Base-by-base conservation (phyloP, 345 rosid genomes). In the Clausena lansium region DNA sequence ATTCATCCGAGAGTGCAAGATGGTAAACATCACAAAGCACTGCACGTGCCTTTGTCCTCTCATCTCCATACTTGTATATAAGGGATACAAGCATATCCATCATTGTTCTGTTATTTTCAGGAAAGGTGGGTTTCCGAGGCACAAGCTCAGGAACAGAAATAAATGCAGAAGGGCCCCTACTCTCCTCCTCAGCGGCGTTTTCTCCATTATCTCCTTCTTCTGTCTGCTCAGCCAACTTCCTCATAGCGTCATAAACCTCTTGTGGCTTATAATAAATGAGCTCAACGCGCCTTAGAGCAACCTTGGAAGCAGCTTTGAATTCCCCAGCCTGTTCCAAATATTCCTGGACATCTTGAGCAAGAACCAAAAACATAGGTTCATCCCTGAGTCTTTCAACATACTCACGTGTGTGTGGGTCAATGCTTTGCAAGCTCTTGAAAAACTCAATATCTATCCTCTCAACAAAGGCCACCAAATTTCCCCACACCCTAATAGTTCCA, bases 1-100 rank as follows among this genome's bases (percentile, higher is more conserved):
- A 96, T 86, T 92, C 89, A 78, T 94, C 95, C 45, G 86, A 74
- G 17, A 96, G 90, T 25, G 99, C 97, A 80, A 92, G 97, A 83
- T 92, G 97, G 73, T 94, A 92, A 77, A 96, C 91, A 85, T 96
- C 99, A 81, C 99, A 96, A 19, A 96, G 87, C 99, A 96, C 90
- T 7, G 99, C 98, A 30, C 98, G 97, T 4, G 99, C 99, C 84
- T 91, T 94, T 28, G 99, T 96, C 67, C 99, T 84, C 80, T 96
- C 99, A 87, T 96, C 99, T 67, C 99, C 98, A 83, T 82, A 68
- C 84, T 84, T 87, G 90, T 96, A 96, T 61, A 96, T 96, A 55
- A 96, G 97, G 30, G 97, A 88, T 47, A 91, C 98, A 39, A 96
- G 89, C 79, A 71, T 73, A 83, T 96, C 98, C 97, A 96, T 92